Evolutionary conservation across 148 eudicot genomes (phyloP), one percentile per base, ranked within the genome.

Genomic region (Pharnaceum exiguum): DNA sequence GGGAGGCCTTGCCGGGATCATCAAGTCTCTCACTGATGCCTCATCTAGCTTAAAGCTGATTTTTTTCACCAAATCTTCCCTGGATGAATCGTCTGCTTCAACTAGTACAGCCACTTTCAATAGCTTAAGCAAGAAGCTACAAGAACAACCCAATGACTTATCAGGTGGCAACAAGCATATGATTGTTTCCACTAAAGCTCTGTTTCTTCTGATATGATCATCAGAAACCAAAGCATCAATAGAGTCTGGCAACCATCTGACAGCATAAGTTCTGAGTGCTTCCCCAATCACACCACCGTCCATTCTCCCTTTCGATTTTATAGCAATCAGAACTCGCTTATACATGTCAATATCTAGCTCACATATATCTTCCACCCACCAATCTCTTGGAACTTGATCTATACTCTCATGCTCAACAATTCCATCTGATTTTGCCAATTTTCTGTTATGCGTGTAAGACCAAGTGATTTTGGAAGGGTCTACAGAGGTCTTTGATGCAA

Each of bases 311-410:
- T 83, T 86, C 4, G 96, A 83, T 51, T 75, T 86, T 26, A 86
- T 64, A 18, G 83, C 69, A 65, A 69, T 36, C 90, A 83, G 77
- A 23, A 89, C 86, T 38, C 86, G 82, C 70, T 79, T 83, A 68
- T 81, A 89, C 43, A 89, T 51, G 46, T 78, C 81, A 55, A 86
- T 75, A 17, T 86, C 90, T 39, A 89, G 63, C 59, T 89, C 96
- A 44, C 95, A 89, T 40, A 89, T 65, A 71, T 89, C 96, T 74
- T 89, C 96, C 53, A 85, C 79, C 96, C 96, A 89, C 96, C 96
- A 89, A 73, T 89, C 96, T 67, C 63, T 81, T 1, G 96, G 96
- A 66, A 83, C 86, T 42, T 74, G 63, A 29, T 76, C 82, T 11
- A 54, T 31, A 37, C 52, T 78, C 23, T 64, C 79, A 32, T 59